Base-by-base conservation (phyloP, 2,329 filamentous ascomycete genomes). In the Emergomyces pasteurianus region DNA sequence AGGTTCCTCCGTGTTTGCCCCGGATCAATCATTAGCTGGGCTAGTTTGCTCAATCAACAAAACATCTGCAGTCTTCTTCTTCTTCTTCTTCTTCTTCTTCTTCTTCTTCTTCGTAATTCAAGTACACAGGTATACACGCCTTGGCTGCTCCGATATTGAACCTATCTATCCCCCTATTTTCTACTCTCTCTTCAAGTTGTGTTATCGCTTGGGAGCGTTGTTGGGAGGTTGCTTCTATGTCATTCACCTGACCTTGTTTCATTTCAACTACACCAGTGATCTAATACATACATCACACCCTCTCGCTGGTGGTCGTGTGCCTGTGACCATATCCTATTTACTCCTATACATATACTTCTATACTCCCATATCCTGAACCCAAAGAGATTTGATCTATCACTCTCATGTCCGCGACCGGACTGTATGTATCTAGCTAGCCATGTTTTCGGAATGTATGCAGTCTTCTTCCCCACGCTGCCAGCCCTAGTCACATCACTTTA, bases 381-480 rank as follows among this genome's bases (percentile, higher is more conserved):
- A 18, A 36, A 8, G 3, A 23, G 49, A 18, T n/a, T 54, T 36
- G 26, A 38, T 21, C 21, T 21, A 36, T 21, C 31, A 31, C 50
- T 53, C 50, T 31, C 36, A 54, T 54, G 50, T 23, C 31, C 50
- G 16, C n/a, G 28, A 36, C 50, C 38, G n/a, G 31, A 31, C 50
- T n/a, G n/a, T n/a, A n/a, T 3, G n/a, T 10, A 36, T 38, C 50
- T 36, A 40, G 14, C 53, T 26, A 42, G 50, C 54, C 49, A 66
- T 66, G 64, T 66, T 66, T 46, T 66, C 64, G 52, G 64, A 66
- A 65, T 66, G 64, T 66, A 60, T 55, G 63, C 28, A 58, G 31
- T 26, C 12, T 1, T 53, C 52, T 21, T 31, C 47, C 28, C 43
- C 42, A 59, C 52, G 21, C 28, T 34, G 9, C 38, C 16, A n/a